Evolutionary conservation across 2,329 filamentous ascomycete species (phyloP).

Genomic region (Hysterium pulicare): DNA sequence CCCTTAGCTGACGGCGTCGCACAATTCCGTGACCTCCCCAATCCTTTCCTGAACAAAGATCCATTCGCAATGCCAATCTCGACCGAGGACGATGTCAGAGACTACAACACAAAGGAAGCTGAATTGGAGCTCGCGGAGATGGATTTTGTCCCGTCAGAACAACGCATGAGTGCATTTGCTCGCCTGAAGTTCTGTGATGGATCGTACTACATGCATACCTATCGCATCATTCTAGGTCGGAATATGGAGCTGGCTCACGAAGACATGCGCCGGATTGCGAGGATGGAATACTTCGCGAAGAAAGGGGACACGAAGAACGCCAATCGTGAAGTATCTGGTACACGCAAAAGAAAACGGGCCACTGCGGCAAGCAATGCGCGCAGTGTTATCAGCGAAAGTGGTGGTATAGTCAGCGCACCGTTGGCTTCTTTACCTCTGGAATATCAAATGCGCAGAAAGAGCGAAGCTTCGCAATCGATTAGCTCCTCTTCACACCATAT

Average conservation of each 20-base stretch:
- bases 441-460: constrained; percentile 34
- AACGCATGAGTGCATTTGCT: constrained; percentile 57
- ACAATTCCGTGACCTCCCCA: not conserved
- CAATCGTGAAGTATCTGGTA: constrained; percentile 19
- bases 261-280: constrained; percentile 50
- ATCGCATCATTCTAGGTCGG: constrained; percentile 68
- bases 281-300: constrained; percentile 23
- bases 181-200: constrained; percentile 72
- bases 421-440: constrained; percentile 30
- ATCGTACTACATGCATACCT: constrained; percentile 75
- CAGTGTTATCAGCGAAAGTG: constrained; percentile 64
- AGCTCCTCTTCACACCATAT: constrained; percentile 46
- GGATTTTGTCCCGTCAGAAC: constrained; percentile 15
- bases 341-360: constrained; percentile 48
- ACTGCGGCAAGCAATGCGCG: constrained; percentile 51
- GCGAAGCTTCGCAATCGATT: constrained; percentile 47
- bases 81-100: not conserved
- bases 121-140: constrained; percentile 8
- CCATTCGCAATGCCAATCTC: not conserved
- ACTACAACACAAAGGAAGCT: not conserved
- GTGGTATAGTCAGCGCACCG: constrained; percentile 56
- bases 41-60: not conserved
- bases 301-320: constrained; percentile 24
- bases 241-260: constrained; percentile 53
- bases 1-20: not conserved